phyloP scores from a whole-genome alignment of 805 yeast genomes.

The Tetrapisispora iriomotensis region DNA sequence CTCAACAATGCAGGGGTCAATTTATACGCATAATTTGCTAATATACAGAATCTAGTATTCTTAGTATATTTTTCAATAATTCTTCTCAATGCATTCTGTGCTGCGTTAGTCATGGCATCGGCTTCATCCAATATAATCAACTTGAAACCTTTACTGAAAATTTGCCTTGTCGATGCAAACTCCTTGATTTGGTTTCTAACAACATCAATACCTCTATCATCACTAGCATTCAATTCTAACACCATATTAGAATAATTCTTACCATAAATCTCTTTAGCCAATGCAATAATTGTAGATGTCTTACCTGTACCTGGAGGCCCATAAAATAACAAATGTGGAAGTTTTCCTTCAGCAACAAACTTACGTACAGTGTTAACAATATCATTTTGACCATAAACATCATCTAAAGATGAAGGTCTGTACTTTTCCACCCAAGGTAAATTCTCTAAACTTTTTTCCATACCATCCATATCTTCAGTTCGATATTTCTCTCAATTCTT shows the following conservation, averaged over 20 bases:
- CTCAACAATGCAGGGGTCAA: conserved; percentile 89
- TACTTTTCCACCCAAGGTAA: conserved; percentile 94
- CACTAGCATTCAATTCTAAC: conserved; percentile 89
- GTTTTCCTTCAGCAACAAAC: conserved; percentile 70
- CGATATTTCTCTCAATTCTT: not conserved
- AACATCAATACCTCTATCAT: conserved; percentile 95
- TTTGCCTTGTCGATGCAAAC: conserved; percentile 92
- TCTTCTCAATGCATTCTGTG: conserved; percentile 74
- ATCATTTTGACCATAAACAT: conserved; percentile 84
- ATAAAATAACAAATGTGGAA: conserved; percentile 88
- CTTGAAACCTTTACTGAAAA: conserved; percentile 77
- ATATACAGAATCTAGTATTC: conserved; percentile 88
- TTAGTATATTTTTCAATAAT: conserved; percentile 84
- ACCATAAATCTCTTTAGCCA: conserved; percentile 84
- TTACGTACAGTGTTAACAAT: conserved; percentile 76
- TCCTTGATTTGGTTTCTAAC: conserved; percentile 96
- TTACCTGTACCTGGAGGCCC: conserved; percentile 96
- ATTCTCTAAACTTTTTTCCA: conserved; percentile 31
- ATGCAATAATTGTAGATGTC: conserved; percentile 78
- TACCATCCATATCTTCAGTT: not conserved
- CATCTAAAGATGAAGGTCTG: conserved; percentile 75
- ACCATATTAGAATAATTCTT: conserved; percentile 78
- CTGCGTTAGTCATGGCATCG: conserved; percentile 84
- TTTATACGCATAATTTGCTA: conserved; percentile 94
- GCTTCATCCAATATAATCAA: conserved; percentile 92